Base-by-base conservation (phyloP, 768 basidiomycete species). In the Mrakia blollopis region DNA sequence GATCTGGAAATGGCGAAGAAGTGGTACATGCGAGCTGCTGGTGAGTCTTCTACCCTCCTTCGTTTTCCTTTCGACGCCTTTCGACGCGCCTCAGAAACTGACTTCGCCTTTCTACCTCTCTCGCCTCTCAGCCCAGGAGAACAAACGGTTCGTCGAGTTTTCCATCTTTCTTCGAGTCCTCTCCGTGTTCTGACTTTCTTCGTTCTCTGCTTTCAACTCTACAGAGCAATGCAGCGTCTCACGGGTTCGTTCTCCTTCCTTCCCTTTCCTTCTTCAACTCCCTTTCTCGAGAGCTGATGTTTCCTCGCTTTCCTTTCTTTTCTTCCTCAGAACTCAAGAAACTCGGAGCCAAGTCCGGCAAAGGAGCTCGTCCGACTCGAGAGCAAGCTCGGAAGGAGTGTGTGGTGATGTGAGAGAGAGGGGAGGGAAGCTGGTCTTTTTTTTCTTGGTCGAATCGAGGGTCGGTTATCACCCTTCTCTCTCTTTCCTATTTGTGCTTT, bases 21-120 rank as follows among this genome's bases (percentile, higher is more conserved):
- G 80, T 98, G 96, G 95, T 99, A 99, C 84, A 97, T 98, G 93
- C 89, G 97, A 61, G 95, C 97, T 50, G 97, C 97, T 80, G 95
- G 96, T 98, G 81, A 69, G 91, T 35, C 86, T 13, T 54, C 21
- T 25, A 25, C 61, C 10, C 25, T 21, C 35, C 10, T 50, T 39
- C 54, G 39, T 6, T 8, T 52, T 28, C 30, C 9, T 37, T 8
- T 18, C 21, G 5, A 37, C n/a, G n/a, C 18, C 35, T n/a, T n/a
- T 4, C 28, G 39, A 10, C 44, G 37, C n/a, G n/a, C n/a, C n/a
- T n/a, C n/a, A 39, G 32, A 32, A 35, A 9, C 50, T n/a, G 23
- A 73, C 30, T 11, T 60, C 70, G 39, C 37, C 62, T 18, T 69
- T 73, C 37, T 68, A 63, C 25, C 28, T 21, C 47, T 60, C 39